Conservation (phyloP, 805 yeast species). For the Candida glaebosa region DNA sequence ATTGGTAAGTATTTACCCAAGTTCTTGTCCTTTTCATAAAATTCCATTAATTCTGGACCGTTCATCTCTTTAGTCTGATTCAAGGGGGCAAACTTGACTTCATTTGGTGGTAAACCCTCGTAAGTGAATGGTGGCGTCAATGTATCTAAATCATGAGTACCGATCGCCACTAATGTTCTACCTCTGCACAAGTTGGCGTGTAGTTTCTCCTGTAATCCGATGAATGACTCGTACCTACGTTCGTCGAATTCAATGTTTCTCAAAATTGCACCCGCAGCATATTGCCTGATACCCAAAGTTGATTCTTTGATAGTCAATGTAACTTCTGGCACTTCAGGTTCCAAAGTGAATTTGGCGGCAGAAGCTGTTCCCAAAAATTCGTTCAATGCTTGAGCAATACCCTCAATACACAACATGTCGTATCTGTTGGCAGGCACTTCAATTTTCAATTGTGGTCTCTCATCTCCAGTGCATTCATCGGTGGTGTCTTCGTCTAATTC, state of each 20-base stretch:
- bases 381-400: constrained; percentile 91
- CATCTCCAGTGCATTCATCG: constrained; percentile 64
- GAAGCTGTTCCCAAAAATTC: constrained; percentile 73
- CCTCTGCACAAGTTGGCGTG: constrained; percentile 95
- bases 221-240: constrained; percentile 89
- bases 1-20: constrained; percentile 85
- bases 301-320: constrained; percentile 72
- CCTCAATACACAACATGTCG: constrained; percentile 97
- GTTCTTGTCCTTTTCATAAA: constrained; percentile 87
- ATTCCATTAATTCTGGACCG: constrained; percentile 80
- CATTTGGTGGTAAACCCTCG: constrained; percentile 77
- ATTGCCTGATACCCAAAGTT: constrained; percentile 77
- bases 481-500: constrained; percentile 98
- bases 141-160: constrained; percentile 91
- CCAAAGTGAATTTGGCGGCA: constrained; percentile 65
- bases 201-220: constrained; percentile 91
- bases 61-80: constrained; percentile 67
- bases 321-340: constrained; percentile 57
- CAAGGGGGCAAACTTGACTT: constrained; percentile 70
- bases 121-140: constrained; percentile 81
- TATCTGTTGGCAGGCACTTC: constrained; percentile 98
- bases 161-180: constrained; percentile 96
- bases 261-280: constrained; percentile 91
- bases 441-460: constrained; percentile 94
- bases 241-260: constrained; percentile 79